Conservation (phyloP, 2,329 filamentous ascomycete species). For the Penicillium sp. region DNA sequence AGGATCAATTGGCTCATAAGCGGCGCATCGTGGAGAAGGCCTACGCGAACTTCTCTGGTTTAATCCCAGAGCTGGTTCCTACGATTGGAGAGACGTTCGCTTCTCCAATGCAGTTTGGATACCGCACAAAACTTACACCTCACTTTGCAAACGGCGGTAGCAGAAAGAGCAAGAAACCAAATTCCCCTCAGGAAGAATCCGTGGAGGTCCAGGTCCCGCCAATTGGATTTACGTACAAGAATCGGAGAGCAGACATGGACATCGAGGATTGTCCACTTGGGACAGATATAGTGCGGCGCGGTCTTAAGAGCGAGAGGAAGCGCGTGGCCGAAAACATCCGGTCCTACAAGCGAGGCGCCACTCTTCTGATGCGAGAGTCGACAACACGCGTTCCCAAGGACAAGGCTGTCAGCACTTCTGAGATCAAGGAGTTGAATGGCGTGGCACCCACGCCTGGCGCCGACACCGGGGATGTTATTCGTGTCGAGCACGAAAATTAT, state of each 20-base stretch:
- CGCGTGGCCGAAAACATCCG: slow-evolving; percentile 64
- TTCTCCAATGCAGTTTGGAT: slow-evolving; percentile 84
- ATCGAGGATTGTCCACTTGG: slow-evolving; percentile 97
- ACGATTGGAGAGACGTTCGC: slow-evolving; percentile 76
- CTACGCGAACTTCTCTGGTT: slow-evolving; percentile 81
- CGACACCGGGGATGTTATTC: slow-evolving; percentile 44
- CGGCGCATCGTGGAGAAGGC: slow-evolving; percentile 82
- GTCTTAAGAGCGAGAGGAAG: slow-evolving; percentile 71
- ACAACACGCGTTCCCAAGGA: slow-evolving; percentile 55
- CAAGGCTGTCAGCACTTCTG: slow-evolving; percentile 11
- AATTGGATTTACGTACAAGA: slow-evolving; percentile 87
- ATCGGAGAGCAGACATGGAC: slow-evolving; percentile 71
- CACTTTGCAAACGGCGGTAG: slow-evolving; percentile 74
- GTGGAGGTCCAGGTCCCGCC: slow-evolving; percentile 62
- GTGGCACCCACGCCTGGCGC: slow-evolving; percentile 26
- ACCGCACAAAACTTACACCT: slow-evolving; percentile 93
- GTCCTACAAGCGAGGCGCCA: slow-evolving; percentile 75
- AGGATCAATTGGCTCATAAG: slow-evolving; percentile 79
- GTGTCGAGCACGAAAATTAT: slow-evolving; percentile 54
- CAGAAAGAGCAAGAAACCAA: slow-evolving; percentile 46
- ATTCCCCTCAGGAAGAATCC: slow-evolving; percentile 44
- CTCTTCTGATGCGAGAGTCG: slow-evolving; percentile 79
- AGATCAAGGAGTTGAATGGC: slow-evolving; percentile 17
- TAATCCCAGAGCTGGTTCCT: slow-evolving; percentile 70
- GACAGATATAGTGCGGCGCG: slow-evolving; percentile 74